These are phyloP conservation scores for Knufia fluminis DNA, from an alignment of 2,329 filamentous ascomycete genomes.

Conservation along the genomic window DNA sequence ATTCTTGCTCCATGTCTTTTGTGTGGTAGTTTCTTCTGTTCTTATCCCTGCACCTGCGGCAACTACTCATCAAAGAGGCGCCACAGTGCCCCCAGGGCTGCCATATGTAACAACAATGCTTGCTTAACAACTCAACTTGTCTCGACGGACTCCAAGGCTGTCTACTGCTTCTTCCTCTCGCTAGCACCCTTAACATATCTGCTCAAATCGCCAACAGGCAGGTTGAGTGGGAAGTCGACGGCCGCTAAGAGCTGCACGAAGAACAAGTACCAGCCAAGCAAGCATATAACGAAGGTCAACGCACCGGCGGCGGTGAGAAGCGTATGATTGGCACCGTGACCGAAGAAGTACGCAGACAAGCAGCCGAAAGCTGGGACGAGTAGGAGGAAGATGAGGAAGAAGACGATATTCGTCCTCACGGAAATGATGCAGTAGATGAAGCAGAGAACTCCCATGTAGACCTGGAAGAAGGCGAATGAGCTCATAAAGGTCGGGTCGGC, in stretches of 20 bases:
- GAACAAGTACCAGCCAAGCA: constrained; percentile 50
- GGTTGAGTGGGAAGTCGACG: constrained; percentile 48
- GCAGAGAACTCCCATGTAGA: constrained; percentile 59
- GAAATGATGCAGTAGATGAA: constrained; percentile 61
- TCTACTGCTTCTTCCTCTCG: constrained; percentile 12
- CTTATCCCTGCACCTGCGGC: neutral
- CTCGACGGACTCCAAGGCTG: neutral
- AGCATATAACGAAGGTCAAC: constrained; percentile 40
- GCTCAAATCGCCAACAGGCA: constrained; percentile 51
- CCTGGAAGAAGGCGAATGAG: constrained; percentile 48
- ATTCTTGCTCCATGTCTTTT: neutral
- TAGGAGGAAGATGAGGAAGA: constrained; percentile 59
- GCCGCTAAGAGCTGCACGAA: constrained; percentile 46
- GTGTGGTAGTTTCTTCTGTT: neutral
- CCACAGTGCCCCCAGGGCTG: neutral
- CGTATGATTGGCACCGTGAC: constrained; percentile 6
- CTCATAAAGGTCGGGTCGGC: constrained; percentile 18
- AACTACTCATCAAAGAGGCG: neutral
- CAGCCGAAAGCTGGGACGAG: constrained; percentile 52
- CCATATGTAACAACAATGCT: neutral
- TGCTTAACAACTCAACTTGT: neutral
- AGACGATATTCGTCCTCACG: constrained; percentile 61
- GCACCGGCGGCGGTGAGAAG: constrained; percentile 37
- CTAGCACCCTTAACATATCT: constrained; percentile 32
- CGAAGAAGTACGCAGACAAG: constrained; percentile 40